phyloP scores from a whole-genome alignment of 805 yeast genomes.

The Wickerhamiella slavikovae region DNA sequence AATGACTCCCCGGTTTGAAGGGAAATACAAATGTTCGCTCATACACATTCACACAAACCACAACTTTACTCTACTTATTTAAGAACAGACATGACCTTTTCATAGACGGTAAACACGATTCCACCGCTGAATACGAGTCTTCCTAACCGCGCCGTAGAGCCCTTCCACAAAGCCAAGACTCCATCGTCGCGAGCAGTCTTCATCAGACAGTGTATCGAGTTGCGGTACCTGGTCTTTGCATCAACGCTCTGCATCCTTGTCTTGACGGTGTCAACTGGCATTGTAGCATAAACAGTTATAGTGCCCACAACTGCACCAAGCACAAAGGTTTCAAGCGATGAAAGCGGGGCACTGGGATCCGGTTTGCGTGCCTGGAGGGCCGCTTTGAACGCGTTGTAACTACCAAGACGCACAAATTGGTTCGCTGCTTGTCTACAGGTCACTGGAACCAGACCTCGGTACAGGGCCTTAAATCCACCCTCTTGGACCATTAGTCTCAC shows the following conservation, averaged over 20 bases:
- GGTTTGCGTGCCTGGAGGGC: conserved; percentile 51
- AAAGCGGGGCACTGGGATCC: conserved; percentile 51
- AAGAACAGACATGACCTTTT: conserved; percentile 40
- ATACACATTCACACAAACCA: too few relatives aligned
- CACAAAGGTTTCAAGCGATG: conserved; percentile 60
- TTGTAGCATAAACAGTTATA: conserved; percentile 73
- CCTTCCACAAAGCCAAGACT: conserved; percentile 82
- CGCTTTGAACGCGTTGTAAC: conserved; percentile 73
- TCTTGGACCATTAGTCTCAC: conserved; percentile 47
- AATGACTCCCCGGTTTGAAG: too few relatives aligned
- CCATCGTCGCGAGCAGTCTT: conserved; percentile 77
- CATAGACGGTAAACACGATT: conserved; percentile 89
- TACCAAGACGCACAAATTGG: conserved; percentile 84
- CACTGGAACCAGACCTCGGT: conserved; percentile 81
- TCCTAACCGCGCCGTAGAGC: conserved; percentile 93
- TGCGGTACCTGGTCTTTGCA: conserved; percentile 44
- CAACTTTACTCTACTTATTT: too few relatives aligned
- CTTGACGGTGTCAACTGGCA: conserved; percentile 90
- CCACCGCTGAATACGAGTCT: conserved; percentile 88
- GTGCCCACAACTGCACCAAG: conserved; percentile 82
- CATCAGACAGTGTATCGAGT: conserved; percentile 66
- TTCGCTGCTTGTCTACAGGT: conserved; percentile 91
- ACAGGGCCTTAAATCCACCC: conserved; percentile 64
- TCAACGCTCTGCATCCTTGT: conserved; percentile 93
- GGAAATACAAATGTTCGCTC: too few relatives aligned